Evolutionary conservation across 345 rosid species (phyloP), one percentile per base, ranked within the genome.

Genomic region (Crucihimalaya himalaica): DNA sequence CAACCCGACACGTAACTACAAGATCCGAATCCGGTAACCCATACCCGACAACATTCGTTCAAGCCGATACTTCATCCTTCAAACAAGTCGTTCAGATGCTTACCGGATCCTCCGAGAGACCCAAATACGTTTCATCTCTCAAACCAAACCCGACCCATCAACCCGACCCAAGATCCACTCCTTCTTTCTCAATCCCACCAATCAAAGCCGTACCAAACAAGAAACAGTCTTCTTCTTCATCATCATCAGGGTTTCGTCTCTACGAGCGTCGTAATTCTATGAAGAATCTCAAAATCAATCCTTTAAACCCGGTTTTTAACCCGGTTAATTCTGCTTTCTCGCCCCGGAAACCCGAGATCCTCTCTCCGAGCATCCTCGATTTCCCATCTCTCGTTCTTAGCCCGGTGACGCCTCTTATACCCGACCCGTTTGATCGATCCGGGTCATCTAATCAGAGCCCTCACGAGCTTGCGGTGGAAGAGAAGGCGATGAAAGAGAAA

Each of bases 31-130:
- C 93, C 28, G 79, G 84, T 0, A 88, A 81, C 81, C 97, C 98
- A 0, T 95, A 85, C 84, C 99, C 99, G 43, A 95, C 97, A 18
- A 95, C 99, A 46, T 95, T 95, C 78, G 99, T 95, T 53, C 97
- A 95, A 78, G 99, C 99, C 0, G 98, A 95, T 48, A 83, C 94
- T 28, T 81, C 96, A 56, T 87, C 98, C 20, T 95, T 95, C 87
- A 95, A 95, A 52, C 98, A 92, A 79, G 99, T 95, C 29, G 99
- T 95, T 66, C 99, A 95, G 78, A 87, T 95, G 98, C 84, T 95
- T 19, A 95, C 99, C 55, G 99, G 99, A 77, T 90, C 98, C 62
- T 80, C 94, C 46, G 83, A 81, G n/a, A 80, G 86, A 31, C 75
- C 82, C 45, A 82, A 82, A 23, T 78, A 35, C 8, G 68, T 66